These are phyloP conservation scores for Pyrus hybrid DNA, from an alignment of 331 rosid genomes.

Conservation along the genomic window DNA sequence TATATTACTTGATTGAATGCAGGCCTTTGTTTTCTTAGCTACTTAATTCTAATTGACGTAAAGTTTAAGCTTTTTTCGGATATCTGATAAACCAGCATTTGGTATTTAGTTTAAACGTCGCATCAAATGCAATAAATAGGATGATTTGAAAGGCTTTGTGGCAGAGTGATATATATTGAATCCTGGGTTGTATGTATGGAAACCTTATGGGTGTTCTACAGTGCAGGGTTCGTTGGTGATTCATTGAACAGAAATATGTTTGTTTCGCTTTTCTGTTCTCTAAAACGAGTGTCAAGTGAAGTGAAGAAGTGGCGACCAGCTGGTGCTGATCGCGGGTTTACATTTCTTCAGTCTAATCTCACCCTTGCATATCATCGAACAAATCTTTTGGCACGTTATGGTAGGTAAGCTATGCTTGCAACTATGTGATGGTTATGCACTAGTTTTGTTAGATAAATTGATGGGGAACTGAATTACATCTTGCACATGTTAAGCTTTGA, in stretches of 20 bases:
- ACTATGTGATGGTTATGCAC: not conserved
- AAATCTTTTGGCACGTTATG: constrained; percentile 80
- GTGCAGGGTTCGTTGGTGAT: constrained; percentile 97
- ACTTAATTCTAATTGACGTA: not conserved
- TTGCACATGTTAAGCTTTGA: not conserved
- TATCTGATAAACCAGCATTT: not conserved
- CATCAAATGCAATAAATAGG: not conserved
- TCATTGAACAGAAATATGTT: constrained; percentile 90
- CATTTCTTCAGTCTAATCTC: too few relatives aligned
- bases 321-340: constrained; percentile 83
- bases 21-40: not conserved
- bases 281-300: constrained; percentile 47
- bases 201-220: constrained; percentile 33
- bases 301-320: constrained; percentile 93
- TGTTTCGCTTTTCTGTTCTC: constrained; percentile 73
- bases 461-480: constrained; percentile 2
- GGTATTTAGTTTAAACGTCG: not conserved
- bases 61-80: not conserved
- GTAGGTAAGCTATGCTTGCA: constrained; percentile 56
- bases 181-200: not conserved
- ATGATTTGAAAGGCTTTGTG: not conserved
- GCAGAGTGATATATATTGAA: not conserved
- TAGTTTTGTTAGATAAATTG: not conserved
- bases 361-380: constrained; percentile 93
- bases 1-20: not conserved